Base-by-base conservation (phyloP, 2,329 filamentous ascomycete species). In the Colletotrichum agaves region DNA sequence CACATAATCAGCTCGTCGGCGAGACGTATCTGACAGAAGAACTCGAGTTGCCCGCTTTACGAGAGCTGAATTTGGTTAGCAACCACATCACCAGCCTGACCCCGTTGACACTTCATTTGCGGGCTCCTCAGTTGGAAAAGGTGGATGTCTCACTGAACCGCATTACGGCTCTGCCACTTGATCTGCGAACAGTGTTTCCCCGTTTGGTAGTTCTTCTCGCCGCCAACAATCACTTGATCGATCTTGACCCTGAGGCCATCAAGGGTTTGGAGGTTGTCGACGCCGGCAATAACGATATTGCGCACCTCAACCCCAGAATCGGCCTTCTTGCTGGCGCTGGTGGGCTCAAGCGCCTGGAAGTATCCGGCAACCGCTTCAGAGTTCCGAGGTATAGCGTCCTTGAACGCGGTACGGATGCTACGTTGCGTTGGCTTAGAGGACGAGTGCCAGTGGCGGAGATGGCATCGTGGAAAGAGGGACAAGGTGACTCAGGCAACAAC, bases 351-450 rank as follows among this genome's bases (percentile, higher is more conserved):
- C 78, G 87, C 61, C 81, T 98, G 10, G 91, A 97, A 53, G 91
- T 97, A 4, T 88, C 87, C 31, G 94, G 94, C 0, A 98, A 98
- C 76, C 86, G 90, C 35, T 98, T 98, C 80, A 86, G 93, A 35
- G 93, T 98, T 35, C 95, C 95, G 0, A 88, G 92, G 63, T 94
- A 91, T 82, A 92, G 91, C 70, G 87, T 97, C 6, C 81, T 98
- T 53, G 92, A 95, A 68, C 92, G 93, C 70, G 95, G 95, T 0
- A 98, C 94, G 0, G 93, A 97, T 73, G 91, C 93, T 2, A 90
- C 93, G 0, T 81, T 98, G 71, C 85, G 89, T 56, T 97, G 93
- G 91, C 78, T 98, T 57, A 87, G 92, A 68, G 91, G 93, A 31
- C 87, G 91, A 62, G 91, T 97, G 39, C 90, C 92, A 0, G 82